phyloP scores from a whole-genome alignment of 2,329 filamentous ascomycete genomes.

The Metarhizium anisopliae region DNA sequence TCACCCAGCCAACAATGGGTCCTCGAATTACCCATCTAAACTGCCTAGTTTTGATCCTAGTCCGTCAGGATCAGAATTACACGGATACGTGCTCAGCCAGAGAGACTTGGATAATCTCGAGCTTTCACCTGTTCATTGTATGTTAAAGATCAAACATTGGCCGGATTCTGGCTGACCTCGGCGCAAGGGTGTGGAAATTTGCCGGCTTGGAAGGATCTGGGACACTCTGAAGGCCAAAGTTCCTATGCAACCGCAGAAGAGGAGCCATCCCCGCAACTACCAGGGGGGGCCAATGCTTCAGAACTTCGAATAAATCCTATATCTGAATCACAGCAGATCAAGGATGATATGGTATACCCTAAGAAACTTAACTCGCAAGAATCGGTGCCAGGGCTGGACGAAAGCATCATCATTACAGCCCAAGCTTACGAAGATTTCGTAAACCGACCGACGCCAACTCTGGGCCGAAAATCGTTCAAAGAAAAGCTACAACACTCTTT shows the following conservation, averaged over 20 bases:
- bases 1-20: conserved; percentile 15
- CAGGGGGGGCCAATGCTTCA: background rate
- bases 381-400: background rate
- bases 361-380: background rate
- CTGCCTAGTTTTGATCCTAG: conserved; percentile 25
- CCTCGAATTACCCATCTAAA: conserved; percentile 25
- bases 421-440: background rate
- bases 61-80: conserved; percentile 16
- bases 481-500: conserved; percentile 4
- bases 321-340: background rate
- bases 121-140: conserved; percentile 25
- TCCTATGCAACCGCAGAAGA: conserved; percentile 18
- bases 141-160: conserved; percentile 6
- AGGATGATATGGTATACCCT: background rate
- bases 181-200: conserved; percentile 15
- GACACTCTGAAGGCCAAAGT: conserved; percentile 14
- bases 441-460: background rate
- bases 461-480: background rate
- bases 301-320: background rate
- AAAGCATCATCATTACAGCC: background rate
- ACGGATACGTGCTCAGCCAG: conserved; percentile 19
- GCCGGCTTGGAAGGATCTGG: conserved; percentile 9
- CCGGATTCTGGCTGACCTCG: background rate
- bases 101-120: conserved; percentile 26
- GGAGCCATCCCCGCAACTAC: background rate